Conservation (phyloP, 345 rosid species). For the Hirschfeldia incana region DNA sequence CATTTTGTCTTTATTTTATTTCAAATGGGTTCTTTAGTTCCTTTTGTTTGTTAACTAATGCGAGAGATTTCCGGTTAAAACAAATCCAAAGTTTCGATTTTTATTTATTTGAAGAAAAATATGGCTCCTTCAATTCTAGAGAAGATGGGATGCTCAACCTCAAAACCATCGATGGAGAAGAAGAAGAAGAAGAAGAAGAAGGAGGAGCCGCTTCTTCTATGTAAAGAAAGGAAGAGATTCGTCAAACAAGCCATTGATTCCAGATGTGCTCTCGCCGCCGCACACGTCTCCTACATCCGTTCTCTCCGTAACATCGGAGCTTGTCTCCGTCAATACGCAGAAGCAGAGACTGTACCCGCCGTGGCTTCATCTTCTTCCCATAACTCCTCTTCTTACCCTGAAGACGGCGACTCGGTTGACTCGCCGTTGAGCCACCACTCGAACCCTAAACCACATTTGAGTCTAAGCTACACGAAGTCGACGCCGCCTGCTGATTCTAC, state of each 20-base stretch:
- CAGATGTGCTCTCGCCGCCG: constrained; percentile 79
- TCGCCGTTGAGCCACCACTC: constrained; percentile 61
- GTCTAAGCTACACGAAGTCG: constrained; percentile 56
- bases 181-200: constrained; percentile 39
- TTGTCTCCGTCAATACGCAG: constrained; percentile 77
- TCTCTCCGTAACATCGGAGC: constrained; percentile 76
- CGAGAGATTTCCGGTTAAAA: constrained; percentile 29
- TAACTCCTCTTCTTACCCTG: constrained; percentile 59
- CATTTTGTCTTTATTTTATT: background rate
- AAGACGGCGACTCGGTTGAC: constrained; percentile 49
- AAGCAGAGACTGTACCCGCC: constrained; percentile 54
- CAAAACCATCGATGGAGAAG: constrained; percentile 48
- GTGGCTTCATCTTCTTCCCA: constrained; percentile 70
- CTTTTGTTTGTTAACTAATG: constrained; percentile 16
- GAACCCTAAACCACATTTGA: constrained; percentile 42
- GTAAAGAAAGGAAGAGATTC: constrained; percentile 74
- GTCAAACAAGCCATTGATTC: constrained; percentile 77
- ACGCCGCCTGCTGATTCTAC: constrained; percentile 41
- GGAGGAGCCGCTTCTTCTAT: constrained; percentile 62
- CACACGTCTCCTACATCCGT: constrained; percentile 79
- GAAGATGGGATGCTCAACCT: constrained; percentile 73
- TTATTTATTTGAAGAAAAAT: constrained; percentile 31
- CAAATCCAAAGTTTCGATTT: constrained; percentile 10
- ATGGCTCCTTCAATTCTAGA: constrained; percentile 24
- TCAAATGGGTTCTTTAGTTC: constrained; percentile 3